Percentiles rank a stretch among this genome's conserved stretches.
These are phyloP conservation scores for Alternaria brassicae DNA, from an alignment of 2,329 filamentous ascomycete species.

Conservation along the genomic window DNA sequence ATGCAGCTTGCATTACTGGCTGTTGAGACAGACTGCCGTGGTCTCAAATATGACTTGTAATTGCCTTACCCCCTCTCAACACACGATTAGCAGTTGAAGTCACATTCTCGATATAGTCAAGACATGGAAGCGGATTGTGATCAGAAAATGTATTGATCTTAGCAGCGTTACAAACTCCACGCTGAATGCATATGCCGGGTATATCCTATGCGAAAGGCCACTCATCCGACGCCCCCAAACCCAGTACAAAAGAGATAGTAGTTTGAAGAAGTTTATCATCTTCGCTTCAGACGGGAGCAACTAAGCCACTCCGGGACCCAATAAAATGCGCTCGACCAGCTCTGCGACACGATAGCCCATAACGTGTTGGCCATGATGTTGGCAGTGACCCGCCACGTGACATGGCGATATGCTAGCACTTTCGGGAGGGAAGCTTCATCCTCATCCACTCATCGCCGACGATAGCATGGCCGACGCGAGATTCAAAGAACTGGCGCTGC, in stretches of 20 bases:
- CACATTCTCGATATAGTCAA: not conserved
- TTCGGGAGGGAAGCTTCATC: constrained; percentile 21
- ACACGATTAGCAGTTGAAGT: not conserved
- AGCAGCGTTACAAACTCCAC: constrained; percentile 11
- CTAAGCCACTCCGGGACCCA: not conserved
- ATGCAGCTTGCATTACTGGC: not conserved
- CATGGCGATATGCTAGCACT: constrained; percentile 8
- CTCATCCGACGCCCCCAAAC: constrained; percentile 7
- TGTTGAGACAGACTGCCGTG: not conserved
- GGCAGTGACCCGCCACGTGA: not conserved
- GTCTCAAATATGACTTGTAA: not conserved
- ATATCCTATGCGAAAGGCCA: constrained; percentile 15
- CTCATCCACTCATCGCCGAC: constrained; percentile 36
- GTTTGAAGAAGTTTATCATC: constrained; percentile 4
- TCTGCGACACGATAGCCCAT: not conserved
- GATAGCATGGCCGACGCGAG: constrained; percentile 26
- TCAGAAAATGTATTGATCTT: not conserved
- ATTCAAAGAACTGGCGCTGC: constrained; percentile 30
- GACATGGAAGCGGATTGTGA: not conserved
- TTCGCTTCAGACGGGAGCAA: not conserved
- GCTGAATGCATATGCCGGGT: constrained; percentile 16
- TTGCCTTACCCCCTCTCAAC: not conserved
- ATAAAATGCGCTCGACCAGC: constrained; percentile 7
- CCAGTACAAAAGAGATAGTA: constrained; percentile 17
- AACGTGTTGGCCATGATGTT: not conserved